Percentiles rank a stretch among this genome's conserved stretches.
Evolutionary conservation across 352 stramenopile genomes (phyloP).

Genomic region (Phytophthora boehmeriae): DNA sequence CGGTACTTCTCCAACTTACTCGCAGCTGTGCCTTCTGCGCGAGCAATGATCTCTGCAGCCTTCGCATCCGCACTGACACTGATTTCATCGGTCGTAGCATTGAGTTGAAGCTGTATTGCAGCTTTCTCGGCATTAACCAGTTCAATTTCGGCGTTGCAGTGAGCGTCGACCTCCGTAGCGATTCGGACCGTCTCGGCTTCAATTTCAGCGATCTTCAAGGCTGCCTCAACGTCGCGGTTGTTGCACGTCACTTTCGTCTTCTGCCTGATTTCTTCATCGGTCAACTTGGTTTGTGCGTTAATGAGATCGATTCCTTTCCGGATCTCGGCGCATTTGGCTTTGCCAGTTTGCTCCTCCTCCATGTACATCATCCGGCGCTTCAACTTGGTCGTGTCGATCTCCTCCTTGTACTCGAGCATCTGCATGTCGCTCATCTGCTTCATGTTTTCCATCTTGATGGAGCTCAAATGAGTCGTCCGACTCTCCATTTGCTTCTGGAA

Average conservation of each 20-base stretch:
- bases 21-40: conserved; percentile 40
- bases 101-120: conserved; percentile 36
- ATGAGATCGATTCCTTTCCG: conserved; percentile 66
- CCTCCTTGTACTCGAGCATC: conserved; percentile 63
- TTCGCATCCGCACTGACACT: conserved; percentile 32
- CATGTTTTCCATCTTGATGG: conserved; percentile 80
- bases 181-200: conserved; percentile 55
- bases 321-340: conserved; percentile 55
- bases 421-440: conserved; percentile 84
- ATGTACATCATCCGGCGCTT: conserved; percentile 57
- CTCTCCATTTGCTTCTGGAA: conserved; percentile 76
- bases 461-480: conserved; percentile 67
- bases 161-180: conserved; percentile 39
- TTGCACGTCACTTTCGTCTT: conserved; percentile 53
- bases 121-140: conserved; percentile 47
- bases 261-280: conserved; percentile 60
- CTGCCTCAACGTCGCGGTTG: conserved; percentile 47
- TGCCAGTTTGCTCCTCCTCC: conserved; percentile 68
- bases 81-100: conserved; percentile 46
- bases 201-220: conserved; percentile 52
- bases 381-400: conserved; percentile 62
- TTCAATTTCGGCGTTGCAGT: conserved; percentile 52
- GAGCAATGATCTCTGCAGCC: conserved; percentile 50
- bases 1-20: conserved; percentile 52
- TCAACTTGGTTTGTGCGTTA: conserved; percentile 49